Evolutionary conservation across 768 basidiomycete genomes (phyloP).

Genomic region (Candolleomyces efflorescens): DNA sequence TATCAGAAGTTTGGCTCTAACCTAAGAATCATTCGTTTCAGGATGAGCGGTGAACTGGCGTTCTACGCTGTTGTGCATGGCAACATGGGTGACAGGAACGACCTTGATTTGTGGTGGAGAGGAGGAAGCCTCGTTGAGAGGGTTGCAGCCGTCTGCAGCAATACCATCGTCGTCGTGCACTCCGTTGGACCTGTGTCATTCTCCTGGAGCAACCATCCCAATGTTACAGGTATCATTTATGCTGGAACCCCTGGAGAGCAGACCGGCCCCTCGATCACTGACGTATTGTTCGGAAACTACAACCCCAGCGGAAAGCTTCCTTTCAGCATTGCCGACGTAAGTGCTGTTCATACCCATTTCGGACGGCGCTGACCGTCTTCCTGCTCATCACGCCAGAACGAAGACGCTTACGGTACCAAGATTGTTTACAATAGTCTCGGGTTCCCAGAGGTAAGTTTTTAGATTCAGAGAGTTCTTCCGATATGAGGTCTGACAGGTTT

Average conservation of each 20-base stretch:
- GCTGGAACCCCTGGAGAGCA: constrained; percentile 67
- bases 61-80: constrained; percentile 59
- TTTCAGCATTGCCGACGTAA: constrained; percentile 67
- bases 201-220: constrained; percentile 71
- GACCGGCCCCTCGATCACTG: constrained; percentile 71
- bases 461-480: constrained; percentile 12
- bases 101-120: constrained; percentile 53
- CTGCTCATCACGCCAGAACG: constrained; percentile 21
- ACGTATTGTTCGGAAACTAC: constrained; percentile 71
- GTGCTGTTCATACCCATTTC: constrained; percentile 4
- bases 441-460: constrained; percentile 30
- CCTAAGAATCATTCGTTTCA: constrained; percentile 21
- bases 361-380: not conserved
- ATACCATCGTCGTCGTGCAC: constrained; percentile 79
- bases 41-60: constrained; percentile 49
- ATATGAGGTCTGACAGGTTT: not conserved
- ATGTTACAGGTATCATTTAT: constrained; percentile 60
- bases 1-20: constrained; percentile 15
- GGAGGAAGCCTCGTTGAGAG: constrained; percentile 47
- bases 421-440: constrained; percentile 41
- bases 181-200: constrained; percentile 75
- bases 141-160: constrained; percentile 65
- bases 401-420: constrained; percentile 35
- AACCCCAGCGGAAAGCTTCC: constrained; percentile 75
- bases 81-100: constrained; percentile 57